Conservation (phyloP, 2,329 filamentous ascomycete species). For the Epicoccum nigrum region DNA sequence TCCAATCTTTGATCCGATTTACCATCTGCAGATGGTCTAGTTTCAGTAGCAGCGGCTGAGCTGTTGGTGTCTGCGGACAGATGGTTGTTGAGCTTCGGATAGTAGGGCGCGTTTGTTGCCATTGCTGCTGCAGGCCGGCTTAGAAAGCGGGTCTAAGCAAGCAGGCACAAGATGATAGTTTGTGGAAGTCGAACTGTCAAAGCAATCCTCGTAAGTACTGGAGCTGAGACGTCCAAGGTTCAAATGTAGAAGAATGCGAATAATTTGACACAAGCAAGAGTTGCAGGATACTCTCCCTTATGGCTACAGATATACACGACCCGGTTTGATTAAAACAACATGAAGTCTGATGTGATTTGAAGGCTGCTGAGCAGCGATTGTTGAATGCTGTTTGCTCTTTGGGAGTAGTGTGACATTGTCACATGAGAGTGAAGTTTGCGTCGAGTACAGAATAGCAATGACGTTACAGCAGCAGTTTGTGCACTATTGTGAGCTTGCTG, state of each 20-base stretch:
- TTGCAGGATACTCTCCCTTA: constrained; percentile 20
- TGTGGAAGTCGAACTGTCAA: constrained; percentile 19
- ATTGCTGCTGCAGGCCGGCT: constrained; percentile 24
- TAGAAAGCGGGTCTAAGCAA: constrained; percentile 9
- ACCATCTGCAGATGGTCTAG: constrained; percentile 25
- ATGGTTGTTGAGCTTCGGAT: constrained; percentile 40
- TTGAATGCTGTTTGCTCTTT: constrained; percentile 6
- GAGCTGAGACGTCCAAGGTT: constrained; percentile 16
- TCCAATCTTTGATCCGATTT: constrained; percentile 31
- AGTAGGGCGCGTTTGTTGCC: constrained; percentile 47
- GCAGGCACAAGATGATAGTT: background rate
- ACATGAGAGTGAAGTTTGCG: constrained; percentile 14
- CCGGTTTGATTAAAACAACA: constrained; percentile 21
- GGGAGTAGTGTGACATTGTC: constrained; percentile 3
- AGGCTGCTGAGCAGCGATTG: constrained; percentile 4
- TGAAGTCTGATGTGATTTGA: constrained; percentile 23
- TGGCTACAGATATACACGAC: constrained; percentile 14
- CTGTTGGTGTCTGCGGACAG: constrained; percentile 28
- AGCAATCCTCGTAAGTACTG: constrained; percentile 27
- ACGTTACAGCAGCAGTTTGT: constrained; percentile 23
- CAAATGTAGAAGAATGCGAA: constrained; percentile 14
- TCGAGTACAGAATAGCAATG: constrained; percentile 5
- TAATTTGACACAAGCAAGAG: constrained; percentile 20
- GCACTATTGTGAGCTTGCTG: constrained; percentile 39
- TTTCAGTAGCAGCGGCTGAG: constrained; percentile 30